Percentiles rank a stretch among this genome's conserved stretches.
These are phyloP conservation scores for Fusarium nanum DNA, from an alignment of 2,329 filamentous ascomycete species.

Conservation along the genomic window DNA sequence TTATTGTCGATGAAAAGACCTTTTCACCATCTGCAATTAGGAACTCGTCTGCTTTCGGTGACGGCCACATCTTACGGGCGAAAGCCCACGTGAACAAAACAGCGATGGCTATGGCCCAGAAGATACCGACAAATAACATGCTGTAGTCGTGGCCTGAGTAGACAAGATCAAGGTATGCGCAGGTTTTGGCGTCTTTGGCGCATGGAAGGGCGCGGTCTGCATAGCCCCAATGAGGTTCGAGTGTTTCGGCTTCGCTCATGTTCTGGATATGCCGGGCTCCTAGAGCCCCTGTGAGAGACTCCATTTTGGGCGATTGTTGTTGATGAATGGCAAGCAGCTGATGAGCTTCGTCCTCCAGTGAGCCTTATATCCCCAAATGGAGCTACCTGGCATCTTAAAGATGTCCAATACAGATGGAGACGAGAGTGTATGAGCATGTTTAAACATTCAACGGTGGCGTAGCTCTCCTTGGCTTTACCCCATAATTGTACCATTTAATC, in stretches of 20 bases:
- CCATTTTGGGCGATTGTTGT: neutral
- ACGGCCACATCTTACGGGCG: neutral
- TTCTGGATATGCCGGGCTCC: neutral
- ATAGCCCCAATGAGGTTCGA: neutral
- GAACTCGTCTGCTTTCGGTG: neutral
- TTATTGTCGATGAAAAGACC: rapidly evolving
- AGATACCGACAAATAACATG: neutral
- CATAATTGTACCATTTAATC: too few species aligned
- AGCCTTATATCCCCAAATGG: neutral
- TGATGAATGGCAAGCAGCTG: too few species aligned
- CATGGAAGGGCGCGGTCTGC: neutral
- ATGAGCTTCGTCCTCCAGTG: too few species aligned
- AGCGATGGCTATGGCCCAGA: neutral
- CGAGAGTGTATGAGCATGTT: neutral
- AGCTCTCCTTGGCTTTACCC: neutral
- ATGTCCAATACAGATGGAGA: neutral
- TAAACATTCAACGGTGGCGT: neutral
- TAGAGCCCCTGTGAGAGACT: neutral
- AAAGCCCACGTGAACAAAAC: neutral
- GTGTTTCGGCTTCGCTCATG: neutral
- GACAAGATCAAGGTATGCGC: neutral
- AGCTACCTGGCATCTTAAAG: too few species aligned
- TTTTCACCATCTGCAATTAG: neutral
- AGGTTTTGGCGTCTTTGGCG: neutral
- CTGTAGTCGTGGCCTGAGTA: neutral